A percentile compares a stretch with the other conserved stretches of the same genome.
phyloP scores from a whole-genome alignment of 805 yeast species.

The Yamadazyma ubonensis region DNA sequence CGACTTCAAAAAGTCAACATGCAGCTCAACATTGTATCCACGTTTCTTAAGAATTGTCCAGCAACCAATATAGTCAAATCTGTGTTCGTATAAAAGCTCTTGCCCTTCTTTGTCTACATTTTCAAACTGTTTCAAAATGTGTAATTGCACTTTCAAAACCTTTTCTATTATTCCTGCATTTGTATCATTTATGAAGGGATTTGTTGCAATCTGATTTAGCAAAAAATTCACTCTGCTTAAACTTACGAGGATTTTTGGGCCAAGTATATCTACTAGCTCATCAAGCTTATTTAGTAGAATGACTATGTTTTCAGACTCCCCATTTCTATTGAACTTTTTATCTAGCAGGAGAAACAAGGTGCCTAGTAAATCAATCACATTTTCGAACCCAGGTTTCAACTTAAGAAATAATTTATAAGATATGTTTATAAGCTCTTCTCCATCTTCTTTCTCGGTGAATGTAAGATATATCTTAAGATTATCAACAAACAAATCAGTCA shows the following conservation, averaged over 20 bases:
- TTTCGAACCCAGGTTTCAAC: not conserved
- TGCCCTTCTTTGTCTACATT: slow-evolving; percentile 19
- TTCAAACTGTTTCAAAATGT: slow-evolving; percentile 16
- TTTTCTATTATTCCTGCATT: slow-evolving; percentile 13
- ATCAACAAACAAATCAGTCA: slow-evolving; percentile 26
- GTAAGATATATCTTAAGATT: slow-evolving; percentile 14
- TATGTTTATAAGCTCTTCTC: slow-evolving; percentile 2
- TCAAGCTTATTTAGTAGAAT: slow-evolving; percentile 2
- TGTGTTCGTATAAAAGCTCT: slow-evolving; percentile 23
- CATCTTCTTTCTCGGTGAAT: slow-evolving; percentile 1
- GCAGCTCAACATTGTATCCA: slow-evolving; percentile 1
- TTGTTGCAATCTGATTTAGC: slow-evolving; percentile 30
- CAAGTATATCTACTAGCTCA: slow-evolving; percentile 4
- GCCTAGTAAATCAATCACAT: slow-evolving; percentile 25
- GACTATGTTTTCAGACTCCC: slow-evolving; percentile 8
- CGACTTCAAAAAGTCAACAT: no score
- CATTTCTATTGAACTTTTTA: slow-evolving; percentile 14
- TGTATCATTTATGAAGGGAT: slow-evolving; percentile 28
- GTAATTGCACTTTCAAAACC: slow-evolving; percentile 25
- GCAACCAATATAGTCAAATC: slow-evolving; percentile 34
- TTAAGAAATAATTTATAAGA: slow-evolving; percentile 2
- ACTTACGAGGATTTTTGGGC: slow-evolving; percentile 10
- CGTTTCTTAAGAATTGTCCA: slow-evolving; percentile 29
- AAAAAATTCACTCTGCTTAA: slow-evolving; percentile 24
- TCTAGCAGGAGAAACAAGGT: slow-evolving; percentile 18